A percentile compares a stretch with the other conserved stretches of the same genome.
These are phyloP conservation scores for Takashimella tepidaria DNA, from an alignment of 1,284 basidiomycete genomes.

Conservation along the genomic window DNA sequence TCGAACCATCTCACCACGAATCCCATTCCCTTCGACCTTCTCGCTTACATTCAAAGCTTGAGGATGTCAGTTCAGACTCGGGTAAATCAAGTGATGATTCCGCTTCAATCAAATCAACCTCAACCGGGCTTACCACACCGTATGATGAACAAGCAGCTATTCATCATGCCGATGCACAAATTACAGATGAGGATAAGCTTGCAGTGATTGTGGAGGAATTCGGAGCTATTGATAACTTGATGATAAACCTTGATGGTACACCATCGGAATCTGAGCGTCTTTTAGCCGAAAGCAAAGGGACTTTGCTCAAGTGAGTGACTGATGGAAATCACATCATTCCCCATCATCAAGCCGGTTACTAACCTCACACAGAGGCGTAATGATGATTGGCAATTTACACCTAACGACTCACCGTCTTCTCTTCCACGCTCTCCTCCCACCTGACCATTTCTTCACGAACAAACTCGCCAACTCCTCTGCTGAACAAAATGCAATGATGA, in stretches of 20 bases:
- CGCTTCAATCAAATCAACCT: not conserved
- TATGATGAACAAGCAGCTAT: not conserved
- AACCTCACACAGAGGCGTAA: constrained; percentile 45
- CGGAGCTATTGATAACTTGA: constrained; percentile 42
- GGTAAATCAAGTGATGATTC: not conserved
- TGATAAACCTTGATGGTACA: constrained; percentile 52
- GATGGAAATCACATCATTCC: no score
- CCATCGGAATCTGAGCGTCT: constrained; percentile 53
- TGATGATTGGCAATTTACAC: constrained; percentile 59
- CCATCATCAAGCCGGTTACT: not conserved
- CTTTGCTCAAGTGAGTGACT: constrained; percentile 40
- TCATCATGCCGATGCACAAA: constrained; percentile 10
- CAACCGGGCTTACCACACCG: not conserved
- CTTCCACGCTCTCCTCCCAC: constrained; percentile 61
- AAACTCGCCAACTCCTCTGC: not conserved
- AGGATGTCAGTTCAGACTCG: not conserved
- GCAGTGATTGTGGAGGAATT: constrained; percentile 44
- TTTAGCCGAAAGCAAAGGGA: constrained; percentile 55
- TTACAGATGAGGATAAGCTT: constrained; percentile 40
- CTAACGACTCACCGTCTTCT: constrained; percentile 61
- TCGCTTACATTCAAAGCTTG: not conserved
- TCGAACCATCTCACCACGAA: not conserved
- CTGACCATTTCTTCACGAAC: constrained; percentile 30
- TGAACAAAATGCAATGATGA: constrained; percentile 4
- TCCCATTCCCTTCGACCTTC: not conserved